Base-by-base conservation (phyloP, 768 basidiomycete species). In the Suillus occidentalis region DNA sequence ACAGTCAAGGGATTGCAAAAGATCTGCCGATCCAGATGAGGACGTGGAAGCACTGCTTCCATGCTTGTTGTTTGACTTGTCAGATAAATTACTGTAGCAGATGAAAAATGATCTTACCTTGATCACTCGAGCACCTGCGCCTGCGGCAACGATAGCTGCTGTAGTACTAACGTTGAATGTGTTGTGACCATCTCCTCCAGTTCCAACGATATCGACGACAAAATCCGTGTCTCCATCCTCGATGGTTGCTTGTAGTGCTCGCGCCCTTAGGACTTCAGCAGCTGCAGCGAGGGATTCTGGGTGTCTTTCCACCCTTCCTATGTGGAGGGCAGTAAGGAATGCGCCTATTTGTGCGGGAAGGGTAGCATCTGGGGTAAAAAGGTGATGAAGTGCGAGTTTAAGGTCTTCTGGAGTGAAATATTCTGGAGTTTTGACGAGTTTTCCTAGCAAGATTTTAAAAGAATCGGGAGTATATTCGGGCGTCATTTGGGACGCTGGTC, bases 131-230 rank as follows among this genome's bases (percentile, higher is more conserved):
- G 93, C 93, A 6, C 97, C 97, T 8, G 95, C 93, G 16, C 97
- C 97, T 34, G 96, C 95, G 34, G 96, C 97, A 25, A 98, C 92
- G 66, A 99, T 85, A 1, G 87, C 97, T 2, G 97, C 96, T 2
- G 94, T 90, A 1, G 97, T 98, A 73, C 94, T 96, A 61, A 98
- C 96, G 74, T 99, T 98, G 85, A 96, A 98, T 0, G 96, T 89
- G 72, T 99, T 93, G 77, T 95, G 88, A 0, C 95, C 96, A 77
- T 99, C 97, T 8, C 97, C 97, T 13, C 97, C 75, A 0, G 76
- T 77, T 3, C 76, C 76, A 45, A 78, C 76, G 57, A 77, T 75
- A 65, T 77, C 76, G 6, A 85, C 90, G 16, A 92, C 85, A 62
- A 92, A 93, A 74, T 96, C 93, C 6, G 80, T 76, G 50, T 88